Percentiles rank a stretch among this genome's conserved stretches.
Evolutionary conservation across 2,329 filamentous ascomycete species (phyloP).

Genomic region (Colletotrichum chlorophyti): DNA sequence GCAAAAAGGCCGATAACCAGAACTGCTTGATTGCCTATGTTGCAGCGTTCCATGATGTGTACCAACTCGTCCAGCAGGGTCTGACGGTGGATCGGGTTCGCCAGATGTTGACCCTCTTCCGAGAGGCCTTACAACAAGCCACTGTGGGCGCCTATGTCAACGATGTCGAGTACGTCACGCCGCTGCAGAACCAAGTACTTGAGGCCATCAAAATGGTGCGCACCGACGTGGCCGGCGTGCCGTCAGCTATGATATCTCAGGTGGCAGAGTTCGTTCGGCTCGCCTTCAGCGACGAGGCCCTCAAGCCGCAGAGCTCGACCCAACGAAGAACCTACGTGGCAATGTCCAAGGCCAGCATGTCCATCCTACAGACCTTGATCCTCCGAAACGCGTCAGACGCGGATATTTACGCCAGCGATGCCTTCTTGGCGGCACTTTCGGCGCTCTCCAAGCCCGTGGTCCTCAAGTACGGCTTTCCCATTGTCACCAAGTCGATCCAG

Average conservation of each 20-base stretch:
- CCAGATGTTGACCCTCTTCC: slow-evolving; percentile 75
- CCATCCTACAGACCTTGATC: slow-evolving; percentile 68
- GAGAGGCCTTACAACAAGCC: slow-evolving; percentile 74
- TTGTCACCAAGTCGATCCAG: slow-evolving; percentile 71
- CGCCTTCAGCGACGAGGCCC: slow-evolving; percentile 61
- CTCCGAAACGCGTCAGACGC: slow-evolving; percentile 64
- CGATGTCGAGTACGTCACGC: slow-evolving; percentile 76
- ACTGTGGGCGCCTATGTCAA: slow-evolving; percentile 71
- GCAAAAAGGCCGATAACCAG: slow-evolving; percentile 70
- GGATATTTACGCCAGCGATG: slow-evolving; percentile 74
- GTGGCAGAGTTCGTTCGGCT: slow-evolving; percentile 75
- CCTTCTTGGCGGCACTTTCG: slow-evolving; percentile 69
- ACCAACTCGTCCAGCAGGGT: slow-evolving; percentile 72
- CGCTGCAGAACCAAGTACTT: slow-evolving; percentile 74
- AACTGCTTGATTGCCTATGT: slow-evolving; percentile 87
- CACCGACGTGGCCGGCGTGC: slow-evolving; percentile 68
- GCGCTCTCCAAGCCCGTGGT: slow-evolving; percentile 74
- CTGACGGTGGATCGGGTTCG: slow-evolving; percentile 68
- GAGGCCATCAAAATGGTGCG: slow-evolving; percentile 72
- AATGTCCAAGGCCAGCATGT: slow-evolving; percentile 83
- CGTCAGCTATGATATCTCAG: slow-evolving; percentile 71
- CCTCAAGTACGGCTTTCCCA: slow-evolving; percentile 81
- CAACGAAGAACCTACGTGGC: slow-evolving; percentile 83
- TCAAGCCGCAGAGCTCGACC: slow-evolving; percentile 37
- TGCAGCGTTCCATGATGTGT: slow-evolving; percentile 76